These are phyloP conservation scores for Fagus crenata DNA, from an alignment of 306 rosid genomes.

Conservation along the genomic window DNA sequence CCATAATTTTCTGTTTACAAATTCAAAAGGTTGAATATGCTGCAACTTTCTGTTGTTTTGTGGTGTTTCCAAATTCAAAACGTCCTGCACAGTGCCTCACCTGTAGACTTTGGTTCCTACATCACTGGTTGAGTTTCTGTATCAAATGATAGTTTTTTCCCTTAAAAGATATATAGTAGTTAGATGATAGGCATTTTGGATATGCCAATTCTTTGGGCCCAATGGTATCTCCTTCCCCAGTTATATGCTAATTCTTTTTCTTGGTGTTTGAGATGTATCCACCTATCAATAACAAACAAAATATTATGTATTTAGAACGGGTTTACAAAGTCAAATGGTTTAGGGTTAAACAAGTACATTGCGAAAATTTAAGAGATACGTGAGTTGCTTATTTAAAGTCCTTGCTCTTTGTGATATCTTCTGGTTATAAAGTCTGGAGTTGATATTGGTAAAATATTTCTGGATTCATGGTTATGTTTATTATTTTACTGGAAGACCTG, in stretches of 20 bases:
- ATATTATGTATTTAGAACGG: neutral
- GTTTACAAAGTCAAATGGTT: neutral
- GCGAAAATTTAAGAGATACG: neutral
- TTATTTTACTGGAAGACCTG: conserved; percentile 17
- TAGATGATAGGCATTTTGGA: neutral
- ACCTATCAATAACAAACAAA: neutral
- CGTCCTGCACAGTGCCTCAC: neutral
- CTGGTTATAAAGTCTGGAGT: neutral
- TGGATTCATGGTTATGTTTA: conserved; percentile 1
- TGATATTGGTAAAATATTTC: neutral
- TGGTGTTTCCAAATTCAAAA: neutral
- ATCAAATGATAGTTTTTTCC: neutral
- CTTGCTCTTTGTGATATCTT: neutral
- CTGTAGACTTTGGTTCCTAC: neutral
- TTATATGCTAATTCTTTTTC: no score
- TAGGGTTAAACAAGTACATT: neutral
- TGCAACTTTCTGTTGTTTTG: neutral
- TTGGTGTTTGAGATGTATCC: neutral
- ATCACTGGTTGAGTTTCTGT: neutral
- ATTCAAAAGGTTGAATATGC: neutral
- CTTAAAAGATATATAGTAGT: neutral
- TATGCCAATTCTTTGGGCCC: neutral
- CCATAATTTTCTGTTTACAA: neutral
- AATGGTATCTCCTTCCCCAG: neutral
- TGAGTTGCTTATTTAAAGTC: neutral